phyloP scores from a whole-genome alignment of 2,329 filamentous ascomycete species.

The Fusarium nisikadoi region DNA sequence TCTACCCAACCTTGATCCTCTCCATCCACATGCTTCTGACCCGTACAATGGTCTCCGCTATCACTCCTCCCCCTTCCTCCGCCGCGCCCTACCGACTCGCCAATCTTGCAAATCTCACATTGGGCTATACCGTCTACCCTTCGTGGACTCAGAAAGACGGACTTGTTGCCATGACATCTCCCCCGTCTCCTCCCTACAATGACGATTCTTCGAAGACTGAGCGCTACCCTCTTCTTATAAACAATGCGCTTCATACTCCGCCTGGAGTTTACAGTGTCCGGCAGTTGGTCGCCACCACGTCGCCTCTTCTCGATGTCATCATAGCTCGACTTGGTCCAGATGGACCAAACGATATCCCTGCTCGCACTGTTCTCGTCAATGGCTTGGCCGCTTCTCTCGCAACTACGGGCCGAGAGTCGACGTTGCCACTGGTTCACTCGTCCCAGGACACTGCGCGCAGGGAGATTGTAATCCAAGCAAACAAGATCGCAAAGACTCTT shows the following conservation, averaged over 20 bases:
- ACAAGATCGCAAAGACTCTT: neutral
- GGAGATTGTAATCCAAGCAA: neutral
- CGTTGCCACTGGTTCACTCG: neutral
- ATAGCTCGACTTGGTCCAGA: neutral
- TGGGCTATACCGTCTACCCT: neutral
- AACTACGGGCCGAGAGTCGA: neutral
- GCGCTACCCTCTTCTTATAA: neutral
- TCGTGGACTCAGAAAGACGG: neutral
- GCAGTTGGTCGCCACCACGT: neutral
- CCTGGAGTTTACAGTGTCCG: neutral
- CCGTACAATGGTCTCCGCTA: neutral
- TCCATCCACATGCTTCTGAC: neutral
- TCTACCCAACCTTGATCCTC: neutral
- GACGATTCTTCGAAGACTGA: neutral
- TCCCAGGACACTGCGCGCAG: neutral
- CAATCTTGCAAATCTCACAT: neutral
- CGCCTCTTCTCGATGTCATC: neutral
- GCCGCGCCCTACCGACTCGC: neutral
- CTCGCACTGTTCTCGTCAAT: neutral
- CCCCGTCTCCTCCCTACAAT: neutral
- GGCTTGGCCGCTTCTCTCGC: neutral
- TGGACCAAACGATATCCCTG: neutral
- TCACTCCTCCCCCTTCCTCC: neutral
- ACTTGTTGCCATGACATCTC: neutral
- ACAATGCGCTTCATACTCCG: neutral